Evolutionary conservation across 257 asterid species (phyloP), one percentile per base, ranked within the genome.

Genomic region (Gynochthodes officinalis): DNA sequence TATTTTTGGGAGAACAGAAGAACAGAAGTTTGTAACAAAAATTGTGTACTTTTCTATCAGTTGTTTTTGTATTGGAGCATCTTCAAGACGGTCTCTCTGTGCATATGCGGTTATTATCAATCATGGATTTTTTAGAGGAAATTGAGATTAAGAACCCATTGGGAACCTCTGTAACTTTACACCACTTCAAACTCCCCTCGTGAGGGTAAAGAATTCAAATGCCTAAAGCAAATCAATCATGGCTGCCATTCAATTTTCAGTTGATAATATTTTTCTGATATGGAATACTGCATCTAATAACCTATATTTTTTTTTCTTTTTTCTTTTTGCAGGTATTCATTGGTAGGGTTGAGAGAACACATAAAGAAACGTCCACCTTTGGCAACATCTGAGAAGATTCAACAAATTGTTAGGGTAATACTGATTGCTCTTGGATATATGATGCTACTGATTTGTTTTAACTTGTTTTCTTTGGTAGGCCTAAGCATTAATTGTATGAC

Each of bases 341-440:
- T 94, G 82, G 83, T 89, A 70, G 87, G 85, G 65, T 77, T 91
- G 82, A 89, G 99, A 78, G 99, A 94, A 76, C 98, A 94, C 76
- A 94, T 94, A 80, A 94, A 94, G 91, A 94, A 94, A 83, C 98
- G 99, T 28, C 99, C 98, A 48, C 99, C 99, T 64, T 80, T 94
- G 67, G 95, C 99, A 70, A 89, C 99, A 70, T 76, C 99, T 10
- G 98, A 94, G 82, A 94, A 94, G 79, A 90, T 94, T 84, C 98
- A 94, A 85, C 98, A 91, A 85, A 75, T 91, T 84, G 93, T 94
- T 58, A 78, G 96, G 92, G 99, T 94, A 81, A 78, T 75, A 50
- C 46, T 3, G 62, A 49, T 50, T 46, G 18, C 32, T 0, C 64
- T 58, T 27, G 49, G 69, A 40, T 69, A 49, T 32, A 33, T 69